Evolutionary conservation across 805 yeast species (phyloP).

Genomic region (Hanseniaspora nectarophila): DNA sequence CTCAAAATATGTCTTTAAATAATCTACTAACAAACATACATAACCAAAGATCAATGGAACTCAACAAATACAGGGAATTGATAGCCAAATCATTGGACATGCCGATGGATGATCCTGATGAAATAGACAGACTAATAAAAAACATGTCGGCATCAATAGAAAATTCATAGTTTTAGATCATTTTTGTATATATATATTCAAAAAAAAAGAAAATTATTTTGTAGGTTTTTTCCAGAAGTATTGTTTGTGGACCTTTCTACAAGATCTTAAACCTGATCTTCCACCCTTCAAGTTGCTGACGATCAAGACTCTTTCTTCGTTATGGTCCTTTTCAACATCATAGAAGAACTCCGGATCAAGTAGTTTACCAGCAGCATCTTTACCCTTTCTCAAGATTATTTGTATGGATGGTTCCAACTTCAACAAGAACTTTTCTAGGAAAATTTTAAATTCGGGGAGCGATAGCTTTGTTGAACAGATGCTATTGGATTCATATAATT

Average conservation of each 20-base stretch:
- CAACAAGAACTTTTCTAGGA: conserved; percentile 30
- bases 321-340: conserved; percentile 69
- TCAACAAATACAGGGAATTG: conserved; percentile 2
- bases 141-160: neutral
- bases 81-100: conserved; percentile 11
- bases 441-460: conserved; percentile 30
- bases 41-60: neutral
- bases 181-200: neutral
- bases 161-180: neutral
- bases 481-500: conserved; percentile 50
- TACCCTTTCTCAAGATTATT: conserved; percentile 77
- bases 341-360: conserved; percentile 91
- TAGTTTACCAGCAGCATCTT: conserved; percentile 93
- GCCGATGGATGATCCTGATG: neutral
- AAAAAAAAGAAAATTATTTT: conserved; percentile 16
- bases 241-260: conserved; percentile 87
- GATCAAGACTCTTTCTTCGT: conserved; percentile 51
- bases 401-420: conserved; percentile 52
- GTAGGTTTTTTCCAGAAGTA: conserved; percentile 40
- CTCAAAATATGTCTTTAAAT: conserved; percentile 1
- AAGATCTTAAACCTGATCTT: conserved; percentile 65
- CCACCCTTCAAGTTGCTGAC: conserved; percentile 71
- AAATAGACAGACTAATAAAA: neutral
- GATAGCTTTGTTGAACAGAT: conserved; percentile 31
- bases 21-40: neutral